Base-by-base conservation (phyloP, 2,329 filamentous ascomycete species). In the Aspergillus felis region DNA sequence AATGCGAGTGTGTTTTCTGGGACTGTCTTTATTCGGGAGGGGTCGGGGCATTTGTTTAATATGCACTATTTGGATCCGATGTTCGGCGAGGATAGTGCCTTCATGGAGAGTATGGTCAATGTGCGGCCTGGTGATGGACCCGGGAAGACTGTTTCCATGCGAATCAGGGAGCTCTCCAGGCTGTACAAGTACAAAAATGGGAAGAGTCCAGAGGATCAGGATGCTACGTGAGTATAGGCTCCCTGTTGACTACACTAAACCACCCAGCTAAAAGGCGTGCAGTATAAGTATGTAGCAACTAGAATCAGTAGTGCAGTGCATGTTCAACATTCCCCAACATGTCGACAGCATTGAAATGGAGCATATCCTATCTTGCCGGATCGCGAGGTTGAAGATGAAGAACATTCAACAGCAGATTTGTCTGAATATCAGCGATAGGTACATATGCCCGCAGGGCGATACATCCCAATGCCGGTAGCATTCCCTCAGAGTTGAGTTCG, bases 201-300 rank as follows among this genome's bases (percentile, higher is more conserved):
- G 14, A 3, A 10, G 12, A 51, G 24, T 17, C 24, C 49, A 1
- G 24, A 32, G 8, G 49, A 35, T 50, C 48, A 70, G 6, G 65
- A 71, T 20, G 68, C 71, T 20, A 58, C 61, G 22, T 24, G 64
- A 5, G 61, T 67, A n/a, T 35, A 51, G 4, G 60, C 65, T 1
- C 63, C 65, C 3, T 6, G 32, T 35, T 4, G 2, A 35, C 1
- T 35, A 35, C 32, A 35, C 4, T 35, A 6, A 35, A 17, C 1
- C 4, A 6, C 1, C 14, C 32, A 17, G 32, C 32, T 17, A 35
- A 14, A 3, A 4, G 32, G 5, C 4, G 4, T 35, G 4, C 5
- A 17, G 32, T 14, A 35, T 17, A 35, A 35, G 1, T 2, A 35
- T 35, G 32, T 35, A 35, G 29, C 29, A 6, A 2, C 1, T 32